Base-by-base conservation (phyloP, 768 basidiomycete genomes). In the Lactarius quietus region DNA sequence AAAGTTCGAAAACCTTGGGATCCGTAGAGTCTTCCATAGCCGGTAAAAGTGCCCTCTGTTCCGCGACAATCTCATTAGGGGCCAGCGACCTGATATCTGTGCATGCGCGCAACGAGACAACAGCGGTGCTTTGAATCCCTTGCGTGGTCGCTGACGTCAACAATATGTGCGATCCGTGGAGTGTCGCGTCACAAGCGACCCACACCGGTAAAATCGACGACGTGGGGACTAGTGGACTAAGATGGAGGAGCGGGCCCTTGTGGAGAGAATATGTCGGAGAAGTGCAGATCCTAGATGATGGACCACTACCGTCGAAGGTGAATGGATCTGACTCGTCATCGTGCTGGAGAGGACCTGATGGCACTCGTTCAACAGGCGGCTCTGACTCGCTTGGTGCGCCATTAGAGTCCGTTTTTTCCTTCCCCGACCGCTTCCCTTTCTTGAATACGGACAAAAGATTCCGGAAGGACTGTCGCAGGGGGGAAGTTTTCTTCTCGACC, bases 381-480 rank as follows among this genome's bases (percentile, higher is more conserved):
- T 14, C 26, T 35, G 59, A 58, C 57, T 70, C 69, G 35, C 64
- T 63, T 43, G 58, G 48, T 61, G 31, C 23, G 54, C 26, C 35
- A 43, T 23, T 45, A 33, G 57, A 5, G 14, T 68, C 74, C 56
- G 68, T 64, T 57, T 74, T 77, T 17, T 72, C 68, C 29, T 62
- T 69, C 17, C 51, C 53, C 36, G 61, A 31, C 61, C 69, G 73
- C 61, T 71, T 74, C 53, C 73, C 76, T 73, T 84, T 87, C 75
- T 81, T 86, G 76, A 89, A 80, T 4, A 84, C 83, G 6, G 86
- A 82, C 52, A 90, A 75, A 35, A 89, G 72, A 68, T 85, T 89
- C 45, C 83, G 81, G 67, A 90, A 76, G 20, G 87, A 89, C 72
- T 83, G 84, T 28, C 86, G 82, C 57, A 90, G 75, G 3, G 85